Conservation (phyloP, 2,329 filamentous ascomycete species). For the Leptographium wingfieldii region DNA sequence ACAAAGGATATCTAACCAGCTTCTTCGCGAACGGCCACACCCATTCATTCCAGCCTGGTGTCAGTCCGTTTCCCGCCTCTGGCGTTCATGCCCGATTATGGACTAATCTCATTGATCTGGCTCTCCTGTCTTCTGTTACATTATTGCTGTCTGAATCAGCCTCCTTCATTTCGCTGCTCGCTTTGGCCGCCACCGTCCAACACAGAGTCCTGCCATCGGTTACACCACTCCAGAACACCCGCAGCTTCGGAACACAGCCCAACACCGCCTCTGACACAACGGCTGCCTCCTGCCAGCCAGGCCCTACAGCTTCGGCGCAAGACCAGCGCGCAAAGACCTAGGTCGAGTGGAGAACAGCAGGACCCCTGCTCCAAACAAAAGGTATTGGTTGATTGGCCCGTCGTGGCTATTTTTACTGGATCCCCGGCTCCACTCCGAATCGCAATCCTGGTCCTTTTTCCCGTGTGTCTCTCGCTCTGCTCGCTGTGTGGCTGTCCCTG, state of each 20-base stretch:
- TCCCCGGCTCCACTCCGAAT: not conserved
- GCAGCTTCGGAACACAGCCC: not conserved
- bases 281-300: not conserved
- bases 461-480: not conserved
- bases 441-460: not conserved
- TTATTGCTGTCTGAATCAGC: too few relatives aligned
- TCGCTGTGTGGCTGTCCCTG: not conserved
- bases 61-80: too few relatives aligned
- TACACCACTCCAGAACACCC: not conserved
- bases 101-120: too few relatives aligned
- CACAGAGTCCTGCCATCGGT: too few relatives aligned
- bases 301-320: not conserved
- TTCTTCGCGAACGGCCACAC: too few relatives aligned
- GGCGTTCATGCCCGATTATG: too few relatives aligned
- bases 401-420: not conserved
- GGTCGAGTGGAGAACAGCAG: not conserved
- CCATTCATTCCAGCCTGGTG: too few relatives aligned
- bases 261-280: not conserved
- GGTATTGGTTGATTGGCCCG: conserved; percentile 1
- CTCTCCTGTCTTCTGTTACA: too few relatives aligned
- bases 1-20: too few relatives aligned
- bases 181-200: too few relatives aligned
- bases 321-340: not conserved
- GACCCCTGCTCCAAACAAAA: not conserved
- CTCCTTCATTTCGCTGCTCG: too few relatives aligned